Conservation (phyloP, 768 basidiomycete genomes). For the Tylopilus sp. region DNA sequence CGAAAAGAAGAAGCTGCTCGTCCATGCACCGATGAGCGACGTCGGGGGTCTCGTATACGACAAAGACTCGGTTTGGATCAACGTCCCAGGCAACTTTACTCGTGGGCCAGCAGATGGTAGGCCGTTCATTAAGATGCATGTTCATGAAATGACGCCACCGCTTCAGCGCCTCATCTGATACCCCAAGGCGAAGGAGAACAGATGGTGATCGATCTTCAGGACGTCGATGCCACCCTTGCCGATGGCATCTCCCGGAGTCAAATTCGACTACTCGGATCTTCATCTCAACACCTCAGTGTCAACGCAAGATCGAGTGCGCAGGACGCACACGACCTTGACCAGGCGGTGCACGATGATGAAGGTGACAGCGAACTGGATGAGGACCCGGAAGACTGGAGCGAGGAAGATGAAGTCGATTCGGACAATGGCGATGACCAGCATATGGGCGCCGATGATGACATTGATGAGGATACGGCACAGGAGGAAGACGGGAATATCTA, state of each 20-base stretch:
- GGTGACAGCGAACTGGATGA: conserved; percentile 15
- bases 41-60: conserved; percentile 96
- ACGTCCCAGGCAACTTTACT: conserved; percentile 93
- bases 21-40: conserved; percentile 99
- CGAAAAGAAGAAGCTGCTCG: conserved; percentile 88
- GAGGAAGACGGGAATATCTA: conserved; percentile 45
- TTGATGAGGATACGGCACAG: conserved; percentile 22
- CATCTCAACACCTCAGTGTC: conserved; percentile 63
- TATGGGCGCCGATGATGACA: not conserved
- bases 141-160: not conserved
- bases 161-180: conserved; percentile 60
- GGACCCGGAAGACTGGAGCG: conserved; percentile 4
- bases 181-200: conserved; percentile 90
- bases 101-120: conserved; percentile 65
- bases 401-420: not conserved
- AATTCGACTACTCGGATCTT: conserved; percentile 81
- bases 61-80: conserved; percentile 98
- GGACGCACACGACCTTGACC: conserved; percentile 37
- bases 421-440: not conserved
- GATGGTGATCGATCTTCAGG: conserved; percentile 98
- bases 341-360: conserved; percentile 25
- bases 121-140: conserved; percentile 12
- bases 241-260: conserved; percentile 78
- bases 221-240: conserved; percentile 75
- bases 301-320: conserved; percentile 27